Conservation (phyloP, 129 eudicot species). For the Flaveria sonorensis region DNA sequence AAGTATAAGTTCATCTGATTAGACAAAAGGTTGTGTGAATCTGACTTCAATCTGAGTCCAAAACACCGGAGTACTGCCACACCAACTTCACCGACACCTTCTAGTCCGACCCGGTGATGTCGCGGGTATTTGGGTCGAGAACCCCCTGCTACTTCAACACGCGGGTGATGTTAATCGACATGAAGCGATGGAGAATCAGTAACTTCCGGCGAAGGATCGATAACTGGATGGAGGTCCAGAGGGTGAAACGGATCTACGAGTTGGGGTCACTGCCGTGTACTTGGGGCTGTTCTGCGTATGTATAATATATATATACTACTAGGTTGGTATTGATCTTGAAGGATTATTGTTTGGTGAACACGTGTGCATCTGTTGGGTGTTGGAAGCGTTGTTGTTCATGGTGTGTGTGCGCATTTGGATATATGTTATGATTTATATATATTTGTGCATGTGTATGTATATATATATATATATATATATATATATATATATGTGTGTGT, state of each 20-base stretch:
- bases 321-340: too few relatives aligned
- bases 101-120: slow-evolving; percentile 56
- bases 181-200: slow-evolving; percentile 49
- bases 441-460: too few relatives aligned
- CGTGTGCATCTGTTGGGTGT: too few relatives aligned
- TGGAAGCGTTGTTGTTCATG: too few relatives aligned
- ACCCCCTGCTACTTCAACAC: slow-evolving; percentile 33
- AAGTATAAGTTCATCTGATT: slow-evolving; percentile 3
- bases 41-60: too few relatives aligned
- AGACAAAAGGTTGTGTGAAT: slow-evolving; percentile 4
- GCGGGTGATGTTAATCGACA: slow-evolving; percentile 29
- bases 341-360: too few relatives aligned
- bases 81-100: slow-evolving; percentile 71
- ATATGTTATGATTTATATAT: too few relatives aligned
- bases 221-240: slow-evolving; percentile 74
- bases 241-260: slow-evolving; percentile 58
- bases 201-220: slow-evolving; percentile 50
- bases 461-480: too few relatives aligned
- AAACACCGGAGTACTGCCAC: slow-evolving; percentile 81
- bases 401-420: too few relatives aligned
- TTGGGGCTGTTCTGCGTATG: too few relatives aligned
- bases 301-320: too few relatives aligned
- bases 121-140: slow-evolving; percentile 41
- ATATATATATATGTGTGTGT: too few relatives aligned
- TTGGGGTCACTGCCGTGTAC: slow-evolving; percentile 28